Base-by-base conservation (phyloP, 176 grass and related monocot genomes). In the Zizania latifolia region DNA sequence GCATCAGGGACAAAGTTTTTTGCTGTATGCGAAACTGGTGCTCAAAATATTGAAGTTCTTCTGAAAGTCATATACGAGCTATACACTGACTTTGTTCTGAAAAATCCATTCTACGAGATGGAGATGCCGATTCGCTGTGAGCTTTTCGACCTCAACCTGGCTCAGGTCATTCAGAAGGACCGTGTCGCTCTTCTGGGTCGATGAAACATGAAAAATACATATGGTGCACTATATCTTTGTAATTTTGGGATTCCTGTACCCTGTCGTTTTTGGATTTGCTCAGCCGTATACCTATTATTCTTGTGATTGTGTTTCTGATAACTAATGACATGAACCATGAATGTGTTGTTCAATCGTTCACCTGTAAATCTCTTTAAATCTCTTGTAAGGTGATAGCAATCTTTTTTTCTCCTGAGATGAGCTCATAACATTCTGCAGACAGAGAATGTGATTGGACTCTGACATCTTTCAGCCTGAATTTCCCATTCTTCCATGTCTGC, bases 81-180 rank as follows among this genome's bases (percentile, higher is more conserved):
- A 13, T 94, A 99, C 82, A 92, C 95, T 0, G 91, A 99, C 50
- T 99, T 90, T 63, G 95, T 99, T 17, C 72, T 99, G 86, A 99
- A 94, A 87, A 99, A 94, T 55, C 91, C 91, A 0, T 99, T 99
- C 81, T 94, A 99, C 58, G 95, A 99, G 88, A 99, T 99, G 84
- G 95, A 99, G 67, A 99, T 99, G 95, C 95, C 91, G 13, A 99
- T 99, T 29, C 82, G 91, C 24, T 99, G 95, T 39, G 95, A 99
- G 71, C 89, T 92, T 33, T 99, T 99, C 74, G 95, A 99, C 44
- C 76, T 94, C 78, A 94, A 94, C 72, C 68, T 99, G 46, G 85
- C 95, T 33, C 91, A 90, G 26, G 86, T 86, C n/a, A 83, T 99
- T 74, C 95, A 99, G 75, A 99, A 99, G 80, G 95, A 99, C 22